A percentile compares a stretch with the other conserved stretches of the same genome.
These are phyloP conservation scores for Rusavskia elegans DNA, from an alignment of 495 filamentous ascomycete genomes.

Conservation along the genomic window DNA sequence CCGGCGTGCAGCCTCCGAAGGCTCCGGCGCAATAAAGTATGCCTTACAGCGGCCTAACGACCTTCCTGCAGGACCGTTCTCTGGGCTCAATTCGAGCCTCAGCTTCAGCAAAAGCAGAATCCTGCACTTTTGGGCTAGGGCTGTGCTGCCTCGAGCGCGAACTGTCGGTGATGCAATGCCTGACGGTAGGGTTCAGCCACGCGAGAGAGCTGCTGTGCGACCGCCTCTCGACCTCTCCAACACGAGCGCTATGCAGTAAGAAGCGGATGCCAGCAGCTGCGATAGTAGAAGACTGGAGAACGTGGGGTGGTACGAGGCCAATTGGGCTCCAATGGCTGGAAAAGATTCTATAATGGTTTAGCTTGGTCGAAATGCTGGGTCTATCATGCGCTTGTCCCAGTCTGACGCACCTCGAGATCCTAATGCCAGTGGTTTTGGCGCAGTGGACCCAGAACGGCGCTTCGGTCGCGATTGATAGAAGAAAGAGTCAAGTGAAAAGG, in stretches of 20 bases:
- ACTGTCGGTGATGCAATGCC: background rate
- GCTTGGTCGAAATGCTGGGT: background rate
- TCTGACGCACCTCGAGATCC: background rate
- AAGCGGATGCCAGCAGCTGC: slow-evolving; percentile 8
- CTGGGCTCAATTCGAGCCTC: background rate
- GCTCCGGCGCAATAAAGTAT: background rate
- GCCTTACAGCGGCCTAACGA: background rate
- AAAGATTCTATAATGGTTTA: slow-evolving; percentile 2
- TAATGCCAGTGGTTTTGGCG: background rate
- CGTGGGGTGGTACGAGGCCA: slow-evolving; percentile 8
- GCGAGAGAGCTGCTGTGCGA: background rate
- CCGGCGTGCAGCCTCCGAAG: background rate
- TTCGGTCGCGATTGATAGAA: background rate
- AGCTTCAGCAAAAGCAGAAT: background rate
- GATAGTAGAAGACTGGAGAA: background rate
- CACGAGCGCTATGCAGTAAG: background rate
- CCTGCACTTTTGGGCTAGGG: background rate
- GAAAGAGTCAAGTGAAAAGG: background rate
- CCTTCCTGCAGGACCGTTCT: background rate
- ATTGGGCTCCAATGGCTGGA: slow-evolving; percentile 12
- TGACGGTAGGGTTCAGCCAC: background rate
- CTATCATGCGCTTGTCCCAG: background rate
- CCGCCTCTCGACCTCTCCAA: background rate
- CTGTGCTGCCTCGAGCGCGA: background rate
- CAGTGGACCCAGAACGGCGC: background rate